Evolutionary conservation across 2,329 filamentous ascomycete species (phyloP).

Genomic region (Xylogone sp.): DNA sequence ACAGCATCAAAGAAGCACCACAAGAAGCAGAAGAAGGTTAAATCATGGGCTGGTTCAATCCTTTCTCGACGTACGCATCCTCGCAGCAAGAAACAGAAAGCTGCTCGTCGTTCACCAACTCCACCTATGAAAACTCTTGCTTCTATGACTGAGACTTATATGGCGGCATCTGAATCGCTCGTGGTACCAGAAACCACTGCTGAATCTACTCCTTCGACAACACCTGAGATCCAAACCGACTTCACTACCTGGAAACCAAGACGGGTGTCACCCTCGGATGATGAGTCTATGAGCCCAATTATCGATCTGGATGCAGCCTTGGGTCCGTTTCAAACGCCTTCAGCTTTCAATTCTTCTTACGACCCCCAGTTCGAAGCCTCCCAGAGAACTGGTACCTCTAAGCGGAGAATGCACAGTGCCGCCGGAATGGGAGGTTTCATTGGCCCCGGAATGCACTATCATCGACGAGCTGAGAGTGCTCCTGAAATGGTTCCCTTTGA

Average conservation of each 20-base stretch:
- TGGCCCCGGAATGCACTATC: slow-evolving; percentile 70
- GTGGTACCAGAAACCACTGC: neutral
- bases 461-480: slow-evolving; percentile 75
- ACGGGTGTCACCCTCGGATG: slow-evolving; percentile 38
- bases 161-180: neutral
- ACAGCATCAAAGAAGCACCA: slow-evolving; percentile 25
- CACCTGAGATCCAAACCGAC: slow-evolving; percentile 18
- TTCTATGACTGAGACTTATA: slow-evolving; percentile 16
- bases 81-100: slow-evolving; percentile 37
- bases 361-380: slow-evolving; percentile 49
- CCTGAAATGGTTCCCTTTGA: slow-evolving; percentile 78
- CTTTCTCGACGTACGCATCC: slow-evolving; percentile 44
- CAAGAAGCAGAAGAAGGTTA: slow-evolving; percentile 70
- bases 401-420: slow-evolving; percentile 73
- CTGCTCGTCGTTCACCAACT: slow-evolving; percentile 34
- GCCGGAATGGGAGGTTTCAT: slow-evolving; percentile 65
- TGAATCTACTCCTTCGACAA: slow-evolving; percentile 4
- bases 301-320: slow-evolving; percentile 94
- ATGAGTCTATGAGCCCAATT: slow-evolving; percentile 71
- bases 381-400: slow-evolving; percentile 49
- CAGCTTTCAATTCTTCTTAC: slow-evolving; percentile 59
- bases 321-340: slow-evolving; percentile 84
- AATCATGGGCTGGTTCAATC: slow-evolving; percentile 52
- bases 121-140: slow-evolving; percentile 35
- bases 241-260: slow-evolving; percentile 35